Conservation (phyloP, 192 early-diverging fungal genomes). For the Backusella circina region DNA sequence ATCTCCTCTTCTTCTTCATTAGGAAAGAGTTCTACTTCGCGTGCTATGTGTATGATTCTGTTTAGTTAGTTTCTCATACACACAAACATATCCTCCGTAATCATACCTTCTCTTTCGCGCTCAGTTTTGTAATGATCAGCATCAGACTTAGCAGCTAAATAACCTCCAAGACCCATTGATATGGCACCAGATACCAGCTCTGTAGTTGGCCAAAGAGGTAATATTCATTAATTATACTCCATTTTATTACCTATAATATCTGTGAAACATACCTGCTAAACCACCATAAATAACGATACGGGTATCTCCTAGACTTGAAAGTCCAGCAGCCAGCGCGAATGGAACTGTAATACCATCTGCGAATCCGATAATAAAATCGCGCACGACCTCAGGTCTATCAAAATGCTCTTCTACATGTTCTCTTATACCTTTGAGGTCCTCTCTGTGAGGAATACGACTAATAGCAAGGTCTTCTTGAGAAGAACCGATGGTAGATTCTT, state of each 20-base stretch:
- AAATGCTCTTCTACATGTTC: constrained; percentile 39
- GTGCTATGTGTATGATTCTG: neutral
- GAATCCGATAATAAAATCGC: constrained; percentile 42
- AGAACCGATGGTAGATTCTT: constrained; percentile 1
- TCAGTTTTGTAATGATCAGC: constrained; percentile 57
- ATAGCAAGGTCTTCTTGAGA: neutral
- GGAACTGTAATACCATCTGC: constrained; percentile 50
- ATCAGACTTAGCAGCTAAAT: constrained; percentile 50
- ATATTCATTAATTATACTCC: neutral
- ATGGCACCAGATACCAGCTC: constrained; percentile 59
- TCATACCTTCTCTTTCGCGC: constrained; percentile 36
- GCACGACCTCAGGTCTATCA: constrained; percentile 35
- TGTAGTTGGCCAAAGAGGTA: neutral
- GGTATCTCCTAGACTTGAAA: constrained; percentile 48
- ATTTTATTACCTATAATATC: neutral
- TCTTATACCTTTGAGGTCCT: constrained; percentile 5
- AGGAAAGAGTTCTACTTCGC: constrained; percentile 46
- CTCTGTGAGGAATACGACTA: constrained; percentile 16
- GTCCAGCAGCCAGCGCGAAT: constrained; percentile 63
- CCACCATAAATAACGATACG: constrained; percentile 56
- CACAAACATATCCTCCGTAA: neutral
- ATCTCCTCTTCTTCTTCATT: constrained; percentile 55
- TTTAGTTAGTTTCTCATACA: neutral
- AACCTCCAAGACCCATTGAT: constrained; percentile 60
- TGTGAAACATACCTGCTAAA: constrained; percentile 40